phyloP scores from a whole-genome alignment of 768 basidiomycete species.

The Russula sp. region DNA sequence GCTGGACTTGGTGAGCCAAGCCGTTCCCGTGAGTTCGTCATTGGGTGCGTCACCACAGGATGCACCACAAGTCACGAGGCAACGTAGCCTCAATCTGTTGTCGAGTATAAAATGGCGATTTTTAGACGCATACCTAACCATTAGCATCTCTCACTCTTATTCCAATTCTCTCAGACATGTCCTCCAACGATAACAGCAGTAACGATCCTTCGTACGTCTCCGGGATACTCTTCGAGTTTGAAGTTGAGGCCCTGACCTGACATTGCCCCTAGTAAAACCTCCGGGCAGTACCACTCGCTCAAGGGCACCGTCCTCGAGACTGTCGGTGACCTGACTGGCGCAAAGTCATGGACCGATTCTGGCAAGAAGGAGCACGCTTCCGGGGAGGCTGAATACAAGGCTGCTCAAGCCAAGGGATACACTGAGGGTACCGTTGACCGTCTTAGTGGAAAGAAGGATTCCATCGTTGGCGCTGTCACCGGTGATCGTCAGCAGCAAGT shows the following conservation, averaged over 20 bases:
- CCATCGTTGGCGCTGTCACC: slow-evolving; percentile 46
- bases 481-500: slow-evolving; percentile 48
- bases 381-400: slow-evolving; percentile 42
- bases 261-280: slow-evolving; percentile 27
- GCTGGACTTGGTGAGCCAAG: neutral
- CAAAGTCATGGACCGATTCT: slow-evolving; percentile 35
- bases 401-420: slow-evolving; percentile 44
- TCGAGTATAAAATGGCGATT: slow-evolving; percentile 1
- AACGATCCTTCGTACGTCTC: slow-evolving; percentile 15
- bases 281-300: slow-evolving; percentile 34
- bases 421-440: slow-evolving; percentile 41
- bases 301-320: slow-evolving; percentile 35
- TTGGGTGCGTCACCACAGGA: slow-evolving; percentile 6
- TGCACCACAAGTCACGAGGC: neutral
- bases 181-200: slow-evolving; percentile 7
- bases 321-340: slow-evolving; percentile 40
- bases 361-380: slow-evolving; percentile 45
- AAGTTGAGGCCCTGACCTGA: neutral
- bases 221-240: neutral
- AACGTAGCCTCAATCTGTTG: neutral
- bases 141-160: neutral
- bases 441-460: slow-evolving; percentile 43
- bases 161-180: slow-evolving; percentile 5
- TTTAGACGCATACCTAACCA: neutral
- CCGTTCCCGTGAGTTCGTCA: slow-evolving; percentile 5